Base-by-base conservation (phyloP, 177 flowering plant species). In the Vitis hybrid region DNA sequence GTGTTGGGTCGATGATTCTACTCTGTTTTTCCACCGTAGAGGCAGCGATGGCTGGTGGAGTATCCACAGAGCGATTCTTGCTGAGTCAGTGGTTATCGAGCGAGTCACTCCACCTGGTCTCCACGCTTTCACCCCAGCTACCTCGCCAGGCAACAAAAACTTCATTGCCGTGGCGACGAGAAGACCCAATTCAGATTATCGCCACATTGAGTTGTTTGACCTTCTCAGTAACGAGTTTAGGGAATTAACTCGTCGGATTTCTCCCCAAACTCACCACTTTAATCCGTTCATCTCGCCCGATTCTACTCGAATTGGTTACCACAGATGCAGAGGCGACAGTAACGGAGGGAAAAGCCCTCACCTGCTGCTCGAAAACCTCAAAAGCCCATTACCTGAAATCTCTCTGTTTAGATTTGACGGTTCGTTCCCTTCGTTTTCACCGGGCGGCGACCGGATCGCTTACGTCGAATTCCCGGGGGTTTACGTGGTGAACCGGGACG, bases 91-190 rank as follows among this genome's bases (percentile, higher is more conserved):
- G 48, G 72, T 18, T 11, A 67, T 86, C 54, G 79, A 82, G 50
- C 87, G 97, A 69, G 82, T 94, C 78, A 92, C 96, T 1, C 98
- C 93, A 55, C 93, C 94, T 21, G 97, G 96, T 58, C 56, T 92
- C 23, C 98, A 94, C 81, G 89, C 89, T 19, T 92, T 94, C 88
- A 92, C 98, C 1, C 97, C 96, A 2, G 94, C 92, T 9, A 81
- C 92, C 48, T 87, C 87, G 17, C 69, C 76, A 2, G 81, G 78
- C 3, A 84, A 85, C 76, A 69, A 83, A 15, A 81, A 76, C 5
- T 84, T 86, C 70, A 84, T 94, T 2, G 97, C 90, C 3, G 77
- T 94, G 1, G 93, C 97, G 2, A 94, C 98, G 0, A 83, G 98
- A 63, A 80, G 98, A 73, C 87, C 87, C 65, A 70, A 51, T 9